Evolutionary conservation across 169 alveolate genomes (phyloP).

Genomic region (Plasmodium knowlesi): DNA sequence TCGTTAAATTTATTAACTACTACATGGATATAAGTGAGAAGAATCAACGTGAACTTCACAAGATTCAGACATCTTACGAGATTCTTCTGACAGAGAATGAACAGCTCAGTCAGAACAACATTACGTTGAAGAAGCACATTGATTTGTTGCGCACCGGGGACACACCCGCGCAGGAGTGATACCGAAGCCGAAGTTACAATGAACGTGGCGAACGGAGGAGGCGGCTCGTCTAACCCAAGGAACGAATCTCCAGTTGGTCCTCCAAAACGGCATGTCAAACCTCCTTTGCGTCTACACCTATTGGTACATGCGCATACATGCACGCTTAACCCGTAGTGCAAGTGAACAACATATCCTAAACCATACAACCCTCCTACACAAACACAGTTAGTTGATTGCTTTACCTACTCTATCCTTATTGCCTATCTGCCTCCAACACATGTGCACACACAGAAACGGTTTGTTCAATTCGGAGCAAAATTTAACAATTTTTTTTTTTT

Average conservation of each 20-base stretch:
- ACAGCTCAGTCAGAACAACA: conserved; percentile 44
- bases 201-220: not conserved
- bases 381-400: not conserved
- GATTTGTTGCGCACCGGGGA: not conserved
- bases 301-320: not conserved
- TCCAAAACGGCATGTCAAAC: not conserved
- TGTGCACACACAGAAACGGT: not conserved
- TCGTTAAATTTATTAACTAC: conserved; percentile 22
- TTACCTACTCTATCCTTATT: not conserved
- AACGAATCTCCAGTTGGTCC: no score
- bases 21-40: not conserved
- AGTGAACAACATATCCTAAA: not conserved
- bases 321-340: no score
- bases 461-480: not conserved
- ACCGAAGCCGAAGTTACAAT: no score
- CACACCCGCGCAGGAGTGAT: not conserved
- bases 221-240: not conserved
- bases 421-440: not conserved
- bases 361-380: not conserved
- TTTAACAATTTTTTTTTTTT: no score
- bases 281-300: not conserved
- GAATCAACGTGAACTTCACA: not conserved
- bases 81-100: conserved; percentile 32
- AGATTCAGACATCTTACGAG: conserved; percentile 11
- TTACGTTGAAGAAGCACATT: conserved; percentile 31